Evolutionary conservation across 2,329 filamentous ascomycete genomes (phyloP), one percentile per base, ranked within the genome.

Genomic region (Nothomitra cinnamomea): DNA sequence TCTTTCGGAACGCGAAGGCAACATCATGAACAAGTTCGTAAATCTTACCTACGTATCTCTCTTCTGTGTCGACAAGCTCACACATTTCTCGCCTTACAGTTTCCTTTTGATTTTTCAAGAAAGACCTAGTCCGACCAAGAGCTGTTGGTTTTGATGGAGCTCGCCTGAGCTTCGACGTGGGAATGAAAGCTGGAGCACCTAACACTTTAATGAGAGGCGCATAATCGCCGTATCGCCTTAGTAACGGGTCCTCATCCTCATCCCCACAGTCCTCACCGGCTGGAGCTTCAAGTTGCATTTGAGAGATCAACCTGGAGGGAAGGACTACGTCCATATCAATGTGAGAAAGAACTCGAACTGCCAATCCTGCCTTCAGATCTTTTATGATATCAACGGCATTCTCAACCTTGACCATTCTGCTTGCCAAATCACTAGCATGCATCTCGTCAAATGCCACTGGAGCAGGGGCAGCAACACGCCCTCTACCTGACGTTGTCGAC

Each of bases 11-110:
- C 57, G 94, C 85, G 53, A 80, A 78, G 24, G 87, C 87, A 28
- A 95, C 80, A 56, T 83, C 79, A 57, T 85, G 80, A 42, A 95
- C 84, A 56, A 98, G 70, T 59, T 92, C 85, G 57, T 85, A 79
- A 54, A 98, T 69, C 66, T 96, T 95, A 61, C 78, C 76, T 42
- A 98, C 87, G 67, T 96, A 98, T 65, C 87, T 83, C 64, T 92
- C 87, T 66, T 98, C 92, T 0, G 92, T 98, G 61, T 94, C 86
- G 35, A 95, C 79, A 56, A 96, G 70, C 66, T 98, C 92, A 56
- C 79, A 82, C 74, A 98, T 82, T 66, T 95, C 90, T 67, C 89
- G 83, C 41, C 89, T 80, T 59, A 95, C 71, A 52, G 85, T 84
- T 59, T 88, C 77, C 63, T 94, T 94, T 63, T 95, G 87, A 54